Evolutionary conservation across 1,284 basidiomycete species (phyloP).

Genomic region (Sphaerobolus stellatus): DNA sequence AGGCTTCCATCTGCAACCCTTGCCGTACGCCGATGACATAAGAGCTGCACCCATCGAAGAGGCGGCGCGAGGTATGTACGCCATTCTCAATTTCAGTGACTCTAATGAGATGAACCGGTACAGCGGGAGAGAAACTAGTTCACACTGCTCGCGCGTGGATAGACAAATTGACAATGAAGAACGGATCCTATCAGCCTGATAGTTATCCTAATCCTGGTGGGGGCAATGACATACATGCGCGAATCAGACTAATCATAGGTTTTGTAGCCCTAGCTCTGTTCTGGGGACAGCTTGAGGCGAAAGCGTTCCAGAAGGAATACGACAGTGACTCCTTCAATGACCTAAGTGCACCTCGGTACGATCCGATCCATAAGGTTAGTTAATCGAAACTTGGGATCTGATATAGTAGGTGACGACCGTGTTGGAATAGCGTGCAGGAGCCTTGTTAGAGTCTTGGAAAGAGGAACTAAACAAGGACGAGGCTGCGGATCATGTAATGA

Average conservation of each 20-base stretch:
- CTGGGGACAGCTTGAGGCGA: constrained; percentile 87
- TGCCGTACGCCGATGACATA: constrained; percentile 95
- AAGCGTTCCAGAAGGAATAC: constrained; percentile 87
- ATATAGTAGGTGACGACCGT: constrained; percentile 1
- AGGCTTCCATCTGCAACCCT: constrained; percentile 88
- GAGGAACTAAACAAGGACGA: constrained; percentile 63
- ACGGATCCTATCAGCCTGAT: constrained; percentile 81
- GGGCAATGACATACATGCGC: too few species aligned
- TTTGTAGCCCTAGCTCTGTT: constrained; percentile 67
- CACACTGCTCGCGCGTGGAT: constrained; percentile 75
- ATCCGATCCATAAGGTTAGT: constrained; percentile 76
- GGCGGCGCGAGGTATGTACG: constrained; percentile 52
- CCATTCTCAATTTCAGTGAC: background rate
- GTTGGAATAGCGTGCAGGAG: constrained; percentile 63
- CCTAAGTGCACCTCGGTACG: constrained; percentile 74
- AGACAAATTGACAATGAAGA: constrained; percentile 76
- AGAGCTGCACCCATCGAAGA: constrained; percentile 67
- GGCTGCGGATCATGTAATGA: constrained; percentile 48
- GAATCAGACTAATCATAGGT: constrained; percentile 3
- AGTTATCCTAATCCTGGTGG: constrained; percentile 89
- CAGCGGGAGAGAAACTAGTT: constrained; percentile 70
- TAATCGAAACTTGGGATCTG: background rate
- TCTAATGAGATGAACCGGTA: constrained; percentile 5
- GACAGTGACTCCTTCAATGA: constrained; percentile 77
- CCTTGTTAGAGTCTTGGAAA: constrained; percentile 77